Conservation (phyloP, 441 rosid species). For the Flueggea neowawraea region DNA sequence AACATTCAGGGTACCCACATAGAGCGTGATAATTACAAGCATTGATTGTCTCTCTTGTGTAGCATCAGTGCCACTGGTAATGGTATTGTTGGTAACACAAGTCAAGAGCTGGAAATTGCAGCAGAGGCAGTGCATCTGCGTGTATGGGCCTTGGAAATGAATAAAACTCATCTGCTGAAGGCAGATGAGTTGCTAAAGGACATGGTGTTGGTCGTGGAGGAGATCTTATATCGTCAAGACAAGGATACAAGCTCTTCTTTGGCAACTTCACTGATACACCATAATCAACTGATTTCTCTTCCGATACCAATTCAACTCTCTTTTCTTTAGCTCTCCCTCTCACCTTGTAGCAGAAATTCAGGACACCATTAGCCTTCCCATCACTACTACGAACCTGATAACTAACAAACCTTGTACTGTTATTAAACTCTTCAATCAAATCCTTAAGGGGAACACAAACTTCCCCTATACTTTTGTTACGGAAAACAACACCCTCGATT, state of each 20-base stretch:
- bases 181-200: neutral
- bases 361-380: slow-evolving; percentile 37
- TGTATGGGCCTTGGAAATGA: neutral
- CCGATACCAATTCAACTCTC: neutral
- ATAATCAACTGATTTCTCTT: neutral
- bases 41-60: too few species aligned
- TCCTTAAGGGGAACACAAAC: slow-evolving; percentile 32
- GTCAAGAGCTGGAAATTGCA: too few species aligned
- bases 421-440: slow-evolving; percentile 35
- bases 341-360: slow-evolving; percentile 32
- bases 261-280: neutral
- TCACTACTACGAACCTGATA: slow-evolving; percentile 39
- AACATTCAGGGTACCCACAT: too few species aligned
- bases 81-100: too few species aligned
- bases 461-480: slow-evolving; percentile 32
- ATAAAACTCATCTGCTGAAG: neutral
- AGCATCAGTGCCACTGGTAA: too few species aligned
- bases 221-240: slow-evolving; percentile 14
- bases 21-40: too few species aligned
- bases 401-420: slow-evolving; percentile 23
- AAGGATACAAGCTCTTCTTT: slow-evolving; percentile 17
- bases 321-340: slow-evolving; percentile 7
- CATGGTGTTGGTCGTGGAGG: neutral
- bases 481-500: slow-evolving; percentile 20
- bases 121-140: neutral